Conservation (phyloP, 306 rosid species). For the Styphnolobium japonicum region DNA sequence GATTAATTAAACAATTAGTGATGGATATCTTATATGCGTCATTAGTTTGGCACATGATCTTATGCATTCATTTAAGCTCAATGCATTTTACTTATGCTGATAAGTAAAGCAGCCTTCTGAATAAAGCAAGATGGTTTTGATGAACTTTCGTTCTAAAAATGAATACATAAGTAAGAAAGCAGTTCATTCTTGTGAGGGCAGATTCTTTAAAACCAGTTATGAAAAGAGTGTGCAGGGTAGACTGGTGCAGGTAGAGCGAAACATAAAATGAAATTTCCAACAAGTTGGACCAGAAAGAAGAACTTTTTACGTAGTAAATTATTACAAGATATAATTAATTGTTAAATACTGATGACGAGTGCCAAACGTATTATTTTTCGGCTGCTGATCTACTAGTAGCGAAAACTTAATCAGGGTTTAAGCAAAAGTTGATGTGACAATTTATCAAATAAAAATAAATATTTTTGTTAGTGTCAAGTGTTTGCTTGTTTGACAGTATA, state of each 20-base stretch:
- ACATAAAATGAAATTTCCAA: background rate
- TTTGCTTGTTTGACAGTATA: background rate
- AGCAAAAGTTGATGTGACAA: constrained; percentile 36
- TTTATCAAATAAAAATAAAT: background rate
- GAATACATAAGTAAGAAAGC: background rate
- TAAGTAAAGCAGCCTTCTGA: background rate
- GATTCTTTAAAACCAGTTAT: background rate
- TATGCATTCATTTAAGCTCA: background rate
- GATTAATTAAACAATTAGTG: constrained; percentile 12
- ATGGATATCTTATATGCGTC: background rate
- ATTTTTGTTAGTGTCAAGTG: constrained; percentile 12
- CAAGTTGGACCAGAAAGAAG: constrained; percentile 14
- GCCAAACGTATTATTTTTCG: background rate
- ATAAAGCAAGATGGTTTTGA: background rate
- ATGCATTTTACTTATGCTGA: background rate
- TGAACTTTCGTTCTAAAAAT: background rate
- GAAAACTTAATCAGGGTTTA: constrained; percentile 6
- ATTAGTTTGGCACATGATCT: background rate
- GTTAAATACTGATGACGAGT: background rate
- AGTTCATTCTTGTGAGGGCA: background rate
- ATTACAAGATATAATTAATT: constrained; percentile 17
- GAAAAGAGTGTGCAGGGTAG: background rate
- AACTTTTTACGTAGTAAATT: constrained; percentile 11
- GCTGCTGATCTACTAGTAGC: constrained; percentile 5
- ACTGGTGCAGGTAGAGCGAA: background rate